Evolutionary conservation across 257 asterid species (phyloP), one percentile per base, ranked within the genome.

Genomic region (Forsythia viridissima): DNA sequence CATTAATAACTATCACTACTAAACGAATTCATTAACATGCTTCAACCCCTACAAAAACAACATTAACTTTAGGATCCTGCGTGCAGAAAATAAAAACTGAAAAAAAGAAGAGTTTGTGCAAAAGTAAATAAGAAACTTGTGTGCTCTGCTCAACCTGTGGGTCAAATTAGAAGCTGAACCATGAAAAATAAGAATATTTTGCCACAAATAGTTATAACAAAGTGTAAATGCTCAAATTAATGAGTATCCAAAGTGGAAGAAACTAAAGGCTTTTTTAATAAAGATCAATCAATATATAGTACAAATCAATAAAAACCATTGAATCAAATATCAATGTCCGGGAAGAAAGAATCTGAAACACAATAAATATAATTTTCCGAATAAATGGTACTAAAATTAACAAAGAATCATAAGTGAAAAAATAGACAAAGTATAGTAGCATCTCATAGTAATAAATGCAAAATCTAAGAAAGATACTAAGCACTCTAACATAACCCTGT

Each of bases 1-100:
- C 24, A 74, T 41, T 16, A 79, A 70, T 79, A 70, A 30, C n/a
- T 10, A 75, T 15, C 11, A 41, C 30, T 79, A 59, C 41, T 72
- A 55, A 74, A 81, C 71, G 73, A 77, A 46, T 76, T 65, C 76
- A 81, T 70, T 80, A 80, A 86, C 78, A 83, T 80, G 80, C 85
- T 82, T 81, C 79, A 75, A 65, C n/a, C 80, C 97, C 98, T 93
- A 94, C 96, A 90, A 93, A 85, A 88, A 69, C 37, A 77, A 85
- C 77, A 80, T 68, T 52, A 69, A 76, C 10, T 80, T 87, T 76
- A 86, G 90, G 80, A 87, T 72, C 76, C 51, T 57, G 21, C 34
- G 69, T 44, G 46, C 24, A 71, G 42, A 79, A 77, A 79, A 73
- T 36, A 52, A 71, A 57, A 72, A 65, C 34, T 30, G 34, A 68